Percentiles rank a stretch among this genome's conserved stretches.
phyloP scores from a whole-genome alignment of 176 grass and related monocot species.

The Alopecurus myosuroides region DNA sequence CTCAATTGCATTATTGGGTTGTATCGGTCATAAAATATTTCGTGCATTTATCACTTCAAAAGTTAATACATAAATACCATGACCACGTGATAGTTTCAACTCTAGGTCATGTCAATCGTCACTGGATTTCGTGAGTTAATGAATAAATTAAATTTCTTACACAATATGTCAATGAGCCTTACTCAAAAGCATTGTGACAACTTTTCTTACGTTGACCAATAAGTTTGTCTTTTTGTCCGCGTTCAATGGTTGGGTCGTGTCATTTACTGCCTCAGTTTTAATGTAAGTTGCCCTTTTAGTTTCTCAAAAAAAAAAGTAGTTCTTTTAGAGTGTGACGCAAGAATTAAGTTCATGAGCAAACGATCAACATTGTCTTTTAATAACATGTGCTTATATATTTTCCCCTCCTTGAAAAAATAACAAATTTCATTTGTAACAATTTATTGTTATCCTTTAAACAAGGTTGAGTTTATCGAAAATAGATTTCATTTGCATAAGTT shows the following conservation, averaged over 20 bases:
- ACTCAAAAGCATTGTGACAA: background rate
- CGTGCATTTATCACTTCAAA: background rate
- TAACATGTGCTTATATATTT: no score
- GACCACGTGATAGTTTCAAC: background rate
- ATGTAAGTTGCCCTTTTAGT: no score
- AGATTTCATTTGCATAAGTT: no score
- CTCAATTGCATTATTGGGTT: background rate
- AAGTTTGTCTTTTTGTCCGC: background rate
- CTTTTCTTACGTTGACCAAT: background rate
- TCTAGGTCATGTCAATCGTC: background rate
- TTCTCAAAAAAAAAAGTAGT: no score
- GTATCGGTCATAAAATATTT: background rate
- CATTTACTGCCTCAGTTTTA: background rate
- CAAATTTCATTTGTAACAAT: no score
- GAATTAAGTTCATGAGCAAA: background rate
- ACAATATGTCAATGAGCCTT: background rate
- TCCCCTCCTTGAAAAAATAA: no score
- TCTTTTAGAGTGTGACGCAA: background rate
- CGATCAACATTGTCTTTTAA: no score
- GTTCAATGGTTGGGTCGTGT: background rate
- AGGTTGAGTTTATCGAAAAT: no score
- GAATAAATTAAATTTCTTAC: background rate
- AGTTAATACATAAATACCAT: background rate
- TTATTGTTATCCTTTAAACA: no score
- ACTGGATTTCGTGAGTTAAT: background rate